Base-by-base conservation (phyloP, 1,284 basidiomycete genomes). In the Ceratobasidium sp. region DNA sequence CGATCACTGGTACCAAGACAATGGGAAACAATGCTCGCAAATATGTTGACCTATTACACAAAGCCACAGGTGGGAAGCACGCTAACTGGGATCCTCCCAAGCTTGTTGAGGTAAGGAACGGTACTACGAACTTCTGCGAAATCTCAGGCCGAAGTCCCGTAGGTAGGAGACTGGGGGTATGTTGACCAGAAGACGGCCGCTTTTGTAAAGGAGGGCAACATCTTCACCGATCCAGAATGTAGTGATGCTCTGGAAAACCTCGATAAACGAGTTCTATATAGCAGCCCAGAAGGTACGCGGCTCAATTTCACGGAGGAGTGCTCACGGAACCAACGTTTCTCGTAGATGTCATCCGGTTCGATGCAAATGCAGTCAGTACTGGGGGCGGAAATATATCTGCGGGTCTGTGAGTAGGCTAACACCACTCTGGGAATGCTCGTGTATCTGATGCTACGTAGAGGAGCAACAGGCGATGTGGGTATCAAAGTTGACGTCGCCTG, bases 121-220 rank as follows among this genome's bases (percentile, higher is more conserved):
- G 23, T 2, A 33, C 9, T 26, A 2, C 6, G 15, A 2, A 63
- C 39, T 33, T 68, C 44, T 23, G n/a, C n/a, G n/a, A 15, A 10
- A 13, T 9, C 15, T 68, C 42, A 4, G 44, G 2, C 51, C 33
- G 26, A 53, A 23, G 20, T 5, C n/a, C 13, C 40, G 5, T 42
- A 75, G 72, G 72, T 75, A n/a, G 72, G 72, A 53, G 72, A 75
- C 26, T 75, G 72, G 72, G 72, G 72, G 20, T 20, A 53, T 23
- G 26, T 75, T 10, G 72, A 75, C 51, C 64, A 55, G 18, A 20
- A 53, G 33, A 53, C 61, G 15, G 72, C 44, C 18, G 61, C 3
- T 10, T 75, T 75, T 28, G 42, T 75, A 26, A 75, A 66, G 44
- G 60, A 75, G 26, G 72, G 72, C 28, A 75, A 75, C 26, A 75